Evolutionary conservation across 257 asterid species (phyloP), one percentile per base, ranked within the genome.

Genomic region (Rubia yunnanensis): DNA sequence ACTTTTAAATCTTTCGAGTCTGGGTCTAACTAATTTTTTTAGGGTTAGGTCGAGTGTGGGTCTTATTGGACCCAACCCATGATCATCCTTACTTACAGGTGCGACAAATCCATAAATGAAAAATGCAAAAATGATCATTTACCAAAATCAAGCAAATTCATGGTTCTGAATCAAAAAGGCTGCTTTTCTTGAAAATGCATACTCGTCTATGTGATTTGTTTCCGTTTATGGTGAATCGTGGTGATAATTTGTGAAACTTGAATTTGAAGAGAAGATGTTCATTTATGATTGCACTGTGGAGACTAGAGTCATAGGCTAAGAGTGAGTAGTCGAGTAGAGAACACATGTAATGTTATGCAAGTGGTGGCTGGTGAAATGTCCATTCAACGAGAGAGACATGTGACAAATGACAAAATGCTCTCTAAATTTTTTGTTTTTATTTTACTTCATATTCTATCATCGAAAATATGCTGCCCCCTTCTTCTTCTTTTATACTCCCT

Each of bases 291-390:
- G 15, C 50, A 44, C 5, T 44, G 1, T 1, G 4, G 0, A 20
- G 56, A 22, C 56, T 20, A 50, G n/a, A 44, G 50, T 7, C 1
- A n/a, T 50, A 50, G 27, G 2, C 15, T 32, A 32, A 6, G 36
- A 15, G 50, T 41, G n/a, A 41, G n/a, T 14, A 13, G 50, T 9
- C 15, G 5, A 54, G 1, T 0, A 26, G 28, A 60, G 30, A 35
- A 1, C 9, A 61, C 50, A 60, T 18, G 50, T n/a, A n/a, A n/a
- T n/a, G n/a, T n/a, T n/a, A n/a, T n/a, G 18, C 17, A 22, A 61
- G 66, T 61, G 66, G 52, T 36, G 11, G 65, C 65, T 35, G 50
- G 66, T 36, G 26, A 61, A 61, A 24, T 27, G 66, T 61, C 66
- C 28, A 36, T 34, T 38, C 66, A 36, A 26, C 11, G 0, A 17